Percentiles rank a stretch among this genome's conserved stretches.
Conservation (phyloP, 139 green algal species). For the Micromonas commoda region DNA sequence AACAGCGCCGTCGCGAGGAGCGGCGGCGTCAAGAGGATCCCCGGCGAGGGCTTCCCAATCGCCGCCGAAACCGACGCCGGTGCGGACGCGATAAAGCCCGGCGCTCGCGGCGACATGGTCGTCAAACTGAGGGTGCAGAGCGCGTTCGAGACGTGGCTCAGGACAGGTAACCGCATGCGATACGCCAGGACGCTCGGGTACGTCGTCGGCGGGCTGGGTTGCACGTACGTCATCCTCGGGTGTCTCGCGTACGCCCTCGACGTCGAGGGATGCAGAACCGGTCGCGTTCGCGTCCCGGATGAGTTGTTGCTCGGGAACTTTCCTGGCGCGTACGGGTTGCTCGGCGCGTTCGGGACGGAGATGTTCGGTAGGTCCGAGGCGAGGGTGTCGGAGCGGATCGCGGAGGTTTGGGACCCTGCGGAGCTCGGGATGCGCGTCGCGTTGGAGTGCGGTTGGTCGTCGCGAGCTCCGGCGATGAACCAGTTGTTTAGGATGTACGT, state of each 20-base stretch:
- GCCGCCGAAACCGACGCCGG: background rate
- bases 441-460: no score
- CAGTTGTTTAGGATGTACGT: no score
- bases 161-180: background rate
- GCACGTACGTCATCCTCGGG: background rate
- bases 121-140: background rate
- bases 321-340: slow-evolving; percentile 1
- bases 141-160: slow-evolving; percentile 2
- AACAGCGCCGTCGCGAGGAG: background rate
- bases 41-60: slow-evolving; percentile 10
- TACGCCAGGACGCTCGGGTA: background rate
- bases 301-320: slow-evolving; percentile 9
- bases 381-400: background rate
- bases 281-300: background rate
- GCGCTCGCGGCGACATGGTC: background rate
- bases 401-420: background rate
- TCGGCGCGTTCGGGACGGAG: background rate
- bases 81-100: background rate
- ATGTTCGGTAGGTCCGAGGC: background rate
- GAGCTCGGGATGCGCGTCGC: background rate
- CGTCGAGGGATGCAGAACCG: no score
- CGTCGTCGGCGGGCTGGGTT: background rate
- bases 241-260: background rate
- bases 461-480: no score
- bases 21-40: background rate